Base-by-base conservation (phyloP, 179 eudicot species). In the Silene coronaria region DNA sequence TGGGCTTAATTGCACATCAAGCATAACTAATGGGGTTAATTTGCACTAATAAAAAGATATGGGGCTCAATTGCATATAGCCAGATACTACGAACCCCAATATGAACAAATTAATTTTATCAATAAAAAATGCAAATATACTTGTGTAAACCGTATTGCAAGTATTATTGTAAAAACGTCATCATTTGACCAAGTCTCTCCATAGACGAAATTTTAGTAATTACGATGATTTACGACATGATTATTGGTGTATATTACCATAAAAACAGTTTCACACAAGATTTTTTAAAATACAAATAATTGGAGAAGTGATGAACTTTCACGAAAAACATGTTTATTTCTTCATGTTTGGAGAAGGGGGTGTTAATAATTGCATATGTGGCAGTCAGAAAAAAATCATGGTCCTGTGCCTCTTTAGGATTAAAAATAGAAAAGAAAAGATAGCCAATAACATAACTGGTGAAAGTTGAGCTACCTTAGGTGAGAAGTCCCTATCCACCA, bases 401-500 rank as follows among this genome's bases (percentile, higher is more conserved):
- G 7, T 21, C n/a, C 3, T 6, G 45, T 65, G 7, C 30, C 12
- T 17, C 66, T 24, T 6, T 19, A 57, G 36, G 21, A 28, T 66
- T 34, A 19, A 66, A 32, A 66, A 6, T 16, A 34, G 48, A 13
- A 42, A 67, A 67, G 45, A 21, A 67, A 67, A 10, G 21, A 19
- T 6, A 27, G 12, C 6, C 6, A 53, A 36, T 23, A 42, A 24
- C 64, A 11, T 32, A 81, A 71, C 5, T 8, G 6, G 27, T 62
- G 6, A 79, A 21, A 70, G 23, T 42, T 53, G 51, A 4, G 27
- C 5, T 92, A 94, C 98, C 98, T 92, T 94, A 6, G 98, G 97
- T 14, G 84, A 53, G 77, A 88, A 86, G 82, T 94, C 96, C 76
- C 87, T 93, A 38, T 90, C 96, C 65, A 94, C 89, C 88, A 94